Percentiles rank a stretch among this genome's conserved stretches.
Evolutionary conservation across 257 asterid genomes (phyloP).

Genomic region (Nicotiana tomentosiformis): DNA sequence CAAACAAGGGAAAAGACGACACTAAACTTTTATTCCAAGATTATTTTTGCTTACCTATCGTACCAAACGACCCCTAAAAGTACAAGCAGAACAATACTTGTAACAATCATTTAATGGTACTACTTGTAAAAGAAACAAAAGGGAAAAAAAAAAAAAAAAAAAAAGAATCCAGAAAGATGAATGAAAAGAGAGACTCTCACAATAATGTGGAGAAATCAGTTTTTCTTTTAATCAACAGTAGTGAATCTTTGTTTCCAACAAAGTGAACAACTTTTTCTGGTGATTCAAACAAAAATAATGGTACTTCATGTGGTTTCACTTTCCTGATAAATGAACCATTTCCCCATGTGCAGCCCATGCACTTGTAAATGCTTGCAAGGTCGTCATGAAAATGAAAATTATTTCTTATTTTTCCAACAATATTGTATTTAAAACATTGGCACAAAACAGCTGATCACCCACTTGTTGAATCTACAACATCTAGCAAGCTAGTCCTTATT

Average conservation of each 20-base stretch:
- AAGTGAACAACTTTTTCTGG: not conserved
- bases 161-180: not conserved
- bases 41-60: no score
- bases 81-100: no score
- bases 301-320: constrained; percentile 19
- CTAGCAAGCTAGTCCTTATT: no score
- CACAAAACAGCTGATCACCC: not conserved
- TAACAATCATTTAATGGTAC: no score
- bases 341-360: constrained; percentile 16
- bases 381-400: constrained; percentile 1
- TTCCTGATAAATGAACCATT: constrained; percentile 7
- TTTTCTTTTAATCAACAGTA: not conserved
- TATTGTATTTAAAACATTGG: not conserved
- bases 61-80: no score
- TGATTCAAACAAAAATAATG: constrained; percentile 4
- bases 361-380: constrained; percentile 11
- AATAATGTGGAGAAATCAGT: not conserved
- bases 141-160: no score
- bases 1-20: no score
- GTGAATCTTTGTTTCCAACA: constrained; percentile 1
- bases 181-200: not conserved
- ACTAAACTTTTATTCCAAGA: no score
- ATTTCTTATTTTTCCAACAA: not conserved
- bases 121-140: no score
- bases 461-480: not conserved